A percentile compares a stretch with the other conserved stretches of the same genome.
Conservation (phyloP, 2,329 filamentous ascomycete genomes). For the Stenocarpella maydis region DNA sequence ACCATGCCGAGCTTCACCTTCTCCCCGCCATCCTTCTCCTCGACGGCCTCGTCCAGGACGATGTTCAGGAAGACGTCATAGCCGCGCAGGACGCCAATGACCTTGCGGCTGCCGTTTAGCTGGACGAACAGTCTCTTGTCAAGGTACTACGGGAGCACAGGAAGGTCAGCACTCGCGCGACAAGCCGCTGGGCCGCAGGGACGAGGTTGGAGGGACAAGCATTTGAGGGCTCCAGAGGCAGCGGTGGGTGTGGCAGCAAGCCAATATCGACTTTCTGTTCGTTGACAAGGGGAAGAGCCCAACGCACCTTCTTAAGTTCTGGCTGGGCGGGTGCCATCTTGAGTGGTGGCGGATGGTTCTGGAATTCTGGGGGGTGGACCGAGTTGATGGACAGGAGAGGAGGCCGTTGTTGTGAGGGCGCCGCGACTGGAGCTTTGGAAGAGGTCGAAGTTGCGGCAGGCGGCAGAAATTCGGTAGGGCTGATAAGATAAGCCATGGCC, state of each 20-base stretch:
- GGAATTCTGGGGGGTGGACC: not conserved
- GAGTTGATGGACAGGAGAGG: slow-evolving; percentile 19
- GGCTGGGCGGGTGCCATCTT: slow-evolving; percentile 98
- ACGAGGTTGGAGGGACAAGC: not conserved
- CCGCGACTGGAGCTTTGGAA: slow-evolving; percentile 31
- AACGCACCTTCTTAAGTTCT: slow-evolving; percentile 91
- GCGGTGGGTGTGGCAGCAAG: slow-evolving; percentile 8
- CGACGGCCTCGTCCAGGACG: slow-evolving; percentile 94
- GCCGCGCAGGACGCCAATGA: slow-evolving; percentile 90
- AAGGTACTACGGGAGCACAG: slow-evolving; percentile 75
- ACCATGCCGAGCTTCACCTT: slow-evolving; percentile 93
- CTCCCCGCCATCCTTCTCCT: slow-evolving; percentile 91
- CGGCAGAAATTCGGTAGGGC: slow-evolving; percentile 33
- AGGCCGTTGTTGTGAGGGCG: slow-evolving; percentile 18
- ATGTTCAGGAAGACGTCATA: slow-evolving; percentile 99
- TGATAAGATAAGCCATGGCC: slow-evolving; percentile 42
- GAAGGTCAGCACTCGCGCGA: slow-evolving; percentile 31
- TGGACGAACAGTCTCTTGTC: slow-evolving; percentile 99
- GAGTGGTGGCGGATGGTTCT: slow-evolving; percentile 37
- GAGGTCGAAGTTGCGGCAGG: slow-evolving; percentile 27
- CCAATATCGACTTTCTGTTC: not conserved
- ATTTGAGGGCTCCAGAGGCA: not conserved
- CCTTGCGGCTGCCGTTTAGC: slow-evolving; percentile 96
- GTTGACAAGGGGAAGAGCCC: not conserved
- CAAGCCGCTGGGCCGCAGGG: not conserved